Conservation (phyloP, 441 rosid genomes). For the Metrosideros polymorpha region DNA sequence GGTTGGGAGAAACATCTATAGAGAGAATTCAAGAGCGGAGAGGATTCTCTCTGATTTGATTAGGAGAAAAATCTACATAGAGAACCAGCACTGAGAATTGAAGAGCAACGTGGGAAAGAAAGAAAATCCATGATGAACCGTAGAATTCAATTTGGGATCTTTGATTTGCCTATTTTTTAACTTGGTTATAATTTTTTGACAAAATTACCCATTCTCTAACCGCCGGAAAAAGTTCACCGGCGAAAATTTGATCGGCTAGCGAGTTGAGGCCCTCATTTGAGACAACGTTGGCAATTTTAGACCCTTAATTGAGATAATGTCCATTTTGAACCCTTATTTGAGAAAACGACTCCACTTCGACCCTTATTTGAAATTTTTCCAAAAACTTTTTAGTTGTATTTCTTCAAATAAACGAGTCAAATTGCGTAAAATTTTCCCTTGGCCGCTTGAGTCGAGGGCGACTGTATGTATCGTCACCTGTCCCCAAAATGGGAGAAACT, state of each 20-base stretch:
- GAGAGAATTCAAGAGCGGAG: neutral
- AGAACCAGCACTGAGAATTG: no score
- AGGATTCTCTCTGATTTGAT: neutral
- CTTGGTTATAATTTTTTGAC: neutral
- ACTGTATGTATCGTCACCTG: neutral
- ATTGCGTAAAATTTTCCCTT: rapidly evolving
- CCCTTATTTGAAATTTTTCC: no score
- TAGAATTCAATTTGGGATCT: neutral
- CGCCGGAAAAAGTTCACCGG: rapidly evolving
- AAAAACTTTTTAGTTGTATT: no score
- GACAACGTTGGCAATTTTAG: neutral
- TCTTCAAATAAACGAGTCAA: no score
- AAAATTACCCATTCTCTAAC: neutral
- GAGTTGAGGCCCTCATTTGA: neutral
- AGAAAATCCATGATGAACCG: neutral
- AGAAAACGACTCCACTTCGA: rapidly evolving
- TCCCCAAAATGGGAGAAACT: neutral
- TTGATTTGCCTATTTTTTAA: neutral
- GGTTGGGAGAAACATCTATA: neutral
- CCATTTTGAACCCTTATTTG: rapidly evolving
- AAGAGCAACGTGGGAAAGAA: rapidly evolving
- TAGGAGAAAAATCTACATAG: neutral
- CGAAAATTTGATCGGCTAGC: rapidly evolving
- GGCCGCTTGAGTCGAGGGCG: neutral
- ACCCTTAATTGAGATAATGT: neutral